Conservation (phyloP, 768 basidiomycete species). For the Baorangia bicolor region DNA sequence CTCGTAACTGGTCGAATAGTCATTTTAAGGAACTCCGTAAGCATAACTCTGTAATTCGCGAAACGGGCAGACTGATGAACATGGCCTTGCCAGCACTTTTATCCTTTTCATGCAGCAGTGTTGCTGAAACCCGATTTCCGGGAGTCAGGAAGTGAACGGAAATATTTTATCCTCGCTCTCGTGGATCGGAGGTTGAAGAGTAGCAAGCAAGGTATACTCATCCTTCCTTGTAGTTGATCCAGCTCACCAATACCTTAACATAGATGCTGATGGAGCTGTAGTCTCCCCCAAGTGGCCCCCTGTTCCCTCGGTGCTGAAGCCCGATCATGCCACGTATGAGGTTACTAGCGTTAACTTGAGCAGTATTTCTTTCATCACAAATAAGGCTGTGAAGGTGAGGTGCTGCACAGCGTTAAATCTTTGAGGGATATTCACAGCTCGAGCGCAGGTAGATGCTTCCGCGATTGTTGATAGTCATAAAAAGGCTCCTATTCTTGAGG, state of each 20-base stretch:
- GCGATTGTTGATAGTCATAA: constrained; percentile 64
- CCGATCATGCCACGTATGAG: constrained; percentile 63
- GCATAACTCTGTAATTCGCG: constrained; percentile 21
- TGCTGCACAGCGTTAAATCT: constrained; percentile 22
- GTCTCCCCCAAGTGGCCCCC: constrained; percentile 83
- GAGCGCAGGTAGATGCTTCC: constrained; percentile 62
- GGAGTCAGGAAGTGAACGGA: constrained; percentile 48
- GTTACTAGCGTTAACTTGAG: constrained; percentile 60
- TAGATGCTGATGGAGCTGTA: constrained; percentile 57
- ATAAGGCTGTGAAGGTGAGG: constrained; percentile 80
- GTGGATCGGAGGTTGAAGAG: constrained; percentile 63
- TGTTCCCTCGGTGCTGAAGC: constrained; percentile 42
- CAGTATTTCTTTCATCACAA: constrained; percentile 76
- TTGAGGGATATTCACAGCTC: background rate
- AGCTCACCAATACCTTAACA: background rate
- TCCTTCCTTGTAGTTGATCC: background rate
- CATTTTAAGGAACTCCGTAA: constrained; percentile 76
- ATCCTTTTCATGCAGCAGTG: constrained; percentile 64
- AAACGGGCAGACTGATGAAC: background rate
- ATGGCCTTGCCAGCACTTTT: constrained; percentile 63
- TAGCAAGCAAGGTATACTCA: constrained; percentile 47
- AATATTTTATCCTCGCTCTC: constrained; percentile 70
- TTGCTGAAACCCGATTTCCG: constrained; percentile 64
- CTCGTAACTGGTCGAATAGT: constrained; percentile 78
- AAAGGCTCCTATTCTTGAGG: constrained; percentile 61